Evolutionary conservation across 768 basidiomycete species (phyloP), one percentile per base, ranked within the genome.

Genomic region (Rhodosporidiobolus odoratus): DNA sequence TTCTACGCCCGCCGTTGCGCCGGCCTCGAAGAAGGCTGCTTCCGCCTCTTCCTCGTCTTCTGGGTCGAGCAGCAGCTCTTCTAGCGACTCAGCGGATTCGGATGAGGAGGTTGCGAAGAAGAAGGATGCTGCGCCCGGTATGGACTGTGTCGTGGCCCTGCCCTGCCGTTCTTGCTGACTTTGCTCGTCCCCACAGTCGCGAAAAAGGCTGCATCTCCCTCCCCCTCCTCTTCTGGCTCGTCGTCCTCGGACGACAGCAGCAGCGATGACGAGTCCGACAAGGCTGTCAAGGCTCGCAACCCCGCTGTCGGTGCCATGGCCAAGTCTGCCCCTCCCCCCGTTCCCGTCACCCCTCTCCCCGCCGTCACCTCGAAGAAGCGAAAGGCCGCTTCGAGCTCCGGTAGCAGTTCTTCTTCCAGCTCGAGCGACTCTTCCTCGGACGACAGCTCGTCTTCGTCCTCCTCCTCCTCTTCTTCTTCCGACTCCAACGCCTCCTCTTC

Each of bases 221-320:
- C 58, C 2, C 19, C 34, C 34, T 62, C 62, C 6, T 69, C 73
- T 23, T 77, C 78, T 8, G 61, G 56, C 60, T 77, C 78, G 8
- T 58, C 65, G 8, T 80, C 81, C 25, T 73, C 69, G 30, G 65
- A 58, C 57, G 63, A 40, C 50, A 43, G 41, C 19, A 54, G 52
- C 58, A 41, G 48, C 32, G 37, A 64, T 66, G 69, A 72, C 75
- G 59, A 73, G 68, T 52, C 48, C 43, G 62, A 75, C 66, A 62
- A 63, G 43, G 54, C 37, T 45, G 58, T 66, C 47, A 34, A 65
- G 62, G 65, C 65, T 32, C 58, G 54, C 41, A 67, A 59, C 35
- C 58, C 68, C 17, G 60, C 63, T 38, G 45, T 48, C 48, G 41
- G 47, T 48, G 37, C 57, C 32, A 56, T 61, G 57, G 58, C 58